Percentiles rank a stretch among this genome's conserved stretches.
phyloP scores from a whole-genome alignment of 331 rosid genomes.

The Quercus tomentella region DNA sequence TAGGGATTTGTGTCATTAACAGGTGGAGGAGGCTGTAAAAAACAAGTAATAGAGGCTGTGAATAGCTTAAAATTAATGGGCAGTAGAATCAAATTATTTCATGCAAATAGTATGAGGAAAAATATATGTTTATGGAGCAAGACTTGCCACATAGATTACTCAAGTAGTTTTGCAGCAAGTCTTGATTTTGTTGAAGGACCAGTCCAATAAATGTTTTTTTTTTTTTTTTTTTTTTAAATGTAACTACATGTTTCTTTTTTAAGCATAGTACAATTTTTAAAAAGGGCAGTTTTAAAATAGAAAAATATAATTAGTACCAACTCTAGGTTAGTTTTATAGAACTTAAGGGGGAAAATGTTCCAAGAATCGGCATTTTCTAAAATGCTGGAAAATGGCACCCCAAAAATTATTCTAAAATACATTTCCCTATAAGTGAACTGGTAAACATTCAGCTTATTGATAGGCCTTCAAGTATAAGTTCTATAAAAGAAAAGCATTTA shows the following conservation, averaged over 20 bases:
- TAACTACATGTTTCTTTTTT: not conserved
- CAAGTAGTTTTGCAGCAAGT: not conserved
- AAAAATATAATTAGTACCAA: not conserved
- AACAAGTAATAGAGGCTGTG: constrained; percentile 25
- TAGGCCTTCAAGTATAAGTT: not conserved
- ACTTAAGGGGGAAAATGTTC: not conserved
- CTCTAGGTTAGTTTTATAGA: not conserved
- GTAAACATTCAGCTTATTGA: not conserved
- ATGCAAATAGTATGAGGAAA: constrained; percentile 7
- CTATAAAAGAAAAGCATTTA: not conserved
- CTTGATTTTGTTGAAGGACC: not conserved
- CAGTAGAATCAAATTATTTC: constrained; percentile 18
- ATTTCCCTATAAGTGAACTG: not conserved
- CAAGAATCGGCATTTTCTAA: not conserved
- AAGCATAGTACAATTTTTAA: not conserved
- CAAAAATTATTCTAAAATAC: not conserved
- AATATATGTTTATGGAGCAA: not conserved
- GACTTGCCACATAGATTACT: not conserved
- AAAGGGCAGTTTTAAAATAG: not conserved
- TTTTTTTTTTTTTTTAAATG: not conserved
- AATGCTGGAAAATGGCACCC: not conserved
- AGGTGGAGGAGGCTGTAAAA: constrained; percentile 91
- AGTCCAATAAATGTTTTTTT: not conserved
- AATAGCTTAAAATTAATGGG: constrained; percentile 22
- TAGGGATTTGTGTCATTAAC: constrained; percentile 97